A percentile compares a stretch with the other conserved stretches of the same genome.
Conservation (phyloP, 495 filamentous ascomycete genomes). For the Elaphomyces granulatus region DNA sequence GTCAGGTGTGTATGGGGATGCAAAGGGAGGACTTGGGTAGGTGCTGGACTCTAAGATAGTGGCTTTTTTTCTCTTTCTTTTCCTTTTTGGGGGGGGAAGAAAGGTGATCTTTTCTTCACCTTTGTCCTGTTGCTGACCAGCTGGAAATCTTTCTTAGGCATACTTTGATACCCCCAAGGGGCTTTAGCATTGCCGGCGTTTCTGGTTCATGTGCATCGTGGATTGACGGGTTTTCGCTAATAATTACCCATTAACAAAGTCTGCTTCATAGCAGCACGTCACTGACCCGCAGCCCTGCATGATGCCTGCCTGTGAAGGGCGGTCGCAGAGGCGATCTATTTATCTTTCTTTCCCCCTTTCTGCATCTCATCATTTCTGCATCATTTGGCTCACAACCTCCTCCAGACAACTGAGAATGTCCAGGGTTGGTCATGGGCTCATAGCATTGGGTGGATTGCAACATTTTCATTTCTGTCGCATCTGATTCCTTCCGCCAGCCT, state of each 20-base stretch:
- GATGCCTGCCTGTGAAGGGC: not conserved
- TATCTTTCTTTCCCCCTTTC: too few relatives aligned
- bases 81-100: too few relatives aligned
- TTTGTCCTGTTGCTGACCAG: conserved; percentile 1
- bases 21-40: conserved; percentile 69
- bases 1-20: conserved; percentile 75
- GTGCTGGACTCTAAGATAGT: conserved; percentile 12
- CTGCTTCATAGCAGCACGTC: not conserved
- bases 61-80: too few relatives aligned
- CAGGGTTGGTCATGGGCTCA: not conserved
- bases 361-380: too few relatives aligned
- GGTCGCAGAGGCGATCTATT: too few relatives aligned
- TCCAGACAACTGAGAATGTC: not conserved
- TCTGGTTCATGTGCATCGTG: conserved; percentile 69
- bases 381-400: too few relatives aligned
- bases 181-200: conserved; percentile 78
- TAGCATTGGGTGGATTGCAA: not conserved
- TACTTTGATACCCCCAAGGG: conserved; percentile 77
- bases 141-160: conserved; percentile 39
- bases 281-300: not conserved
- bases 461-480: not conserved
- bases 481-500: not conserved
- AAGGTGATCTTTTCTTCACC: too few relatives aligned
- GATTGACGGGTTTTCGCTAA: conserved; percentile 79
- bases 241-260: conserved; percentile 50